phyloP scores from a whole-genome alignment of 352 stramenopile species.

The Pythium vanterpoolii region DNA sequence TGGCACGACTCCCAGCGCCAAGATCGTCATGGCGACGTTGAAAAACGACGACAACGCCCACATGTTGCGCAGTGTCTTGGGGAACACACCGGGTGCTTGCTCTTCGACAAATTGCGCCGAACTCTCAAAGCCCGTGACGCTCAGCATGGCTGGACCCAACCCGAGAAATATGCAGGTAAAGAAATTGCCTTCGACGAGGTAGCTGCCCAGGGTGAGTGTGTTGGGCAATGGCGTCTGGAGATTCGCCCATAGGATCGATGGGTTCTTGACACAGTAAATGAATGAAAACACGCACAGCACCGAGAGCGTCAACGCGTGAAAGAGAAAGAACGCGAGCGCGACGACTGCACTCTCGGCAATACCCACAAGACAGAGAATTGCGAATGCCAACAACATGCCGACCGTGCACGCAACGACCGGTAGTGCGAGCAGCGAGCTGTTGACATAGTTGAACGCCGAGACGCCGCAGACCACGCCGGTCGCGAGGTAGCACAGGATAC shows the following conservation, averaged over 20 bases:
- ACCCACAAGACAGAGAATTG: conserved; percentile 59
- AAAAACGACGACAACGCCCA: conserved; percentile 70
- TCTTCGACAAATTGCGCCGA: conserved; percentile 84
- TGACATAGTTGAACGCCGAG: conserved; percentile 38
- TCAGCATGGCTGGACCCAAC: conserved; percentile 69
- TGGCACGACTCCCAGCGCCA: too few species aligned
- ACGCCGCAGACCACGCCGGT: conserved; percentile 55
- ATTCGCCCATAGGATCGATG: conserved; percentile 51
- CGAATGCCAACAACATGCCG: conserved; percentile 64
- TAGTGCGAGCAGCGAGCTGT: conserved; percentile 25
- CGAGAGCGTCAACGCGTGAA: conserved; percentile 62
- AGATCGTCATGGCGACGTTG: conserved; percentile 55
- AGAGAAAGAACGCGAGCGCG: conserved; percentile 68
- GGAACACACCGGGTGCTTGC: conserved; percentile 67
- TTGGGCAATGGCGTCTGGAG: conserved; percentile 47
- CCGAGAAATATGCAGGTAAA: conserved; percentile 55
- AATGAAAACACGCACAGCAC: conserved; percentile 38
- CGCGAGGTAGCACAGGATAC: conserved; percentile 84
- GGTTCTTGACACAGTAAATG: conserved; percentile 44
- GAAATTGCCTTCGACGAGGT: conserved; percentile 29
- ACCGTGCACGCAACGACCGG: conserved; percentile 29
- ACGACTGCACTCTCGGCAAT: conserved; percentile 73
- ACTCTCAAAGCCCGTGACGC: conserved; percentile 83
- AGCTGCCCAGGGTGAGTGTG: conserved; percentile 36
- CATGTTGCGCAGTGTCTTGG: conserved; percentile 60